Evolutionary conservation across 106 monocot species (phyloP).

Genomic region (Apostasia ramifera): DNA sequence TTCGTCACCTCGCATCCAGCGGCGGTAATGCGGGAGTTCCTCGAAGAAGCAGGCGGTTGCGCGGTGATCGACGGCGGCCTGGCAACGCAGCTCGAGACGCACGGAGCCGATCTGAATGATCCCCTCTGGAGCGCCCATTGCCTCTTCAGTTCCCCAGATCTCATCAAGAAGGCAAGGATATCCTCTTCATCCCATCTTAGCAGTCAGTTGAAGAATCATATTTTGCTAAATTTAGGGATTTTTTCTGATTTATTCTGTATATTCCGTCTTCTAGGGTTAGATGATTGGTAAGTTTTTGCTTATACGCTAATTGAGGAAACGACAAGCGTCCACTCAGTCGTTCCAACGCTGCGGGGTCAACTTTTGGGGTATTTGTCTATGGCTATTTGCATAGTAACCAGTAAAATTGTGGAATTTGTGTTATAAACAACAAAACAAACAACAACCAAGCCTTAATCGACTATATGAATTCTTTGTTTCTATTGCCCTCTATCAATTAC

Average conservation of each 20-base stretch:
- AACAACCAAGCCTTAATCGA: no score
- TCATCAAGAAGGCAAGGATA: conserved; percentile 42
- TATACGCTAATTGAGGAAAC: no score
- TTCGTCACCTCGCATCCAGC: background rate
- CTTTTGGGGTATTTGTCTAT: no score
- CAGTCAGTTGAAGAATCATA: no score
- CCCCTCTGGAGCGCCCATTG: conserved; percentile 68
- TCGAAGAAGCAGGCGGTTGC: conserved; percentile 42
- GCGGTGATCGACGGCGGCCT: conserved; percentile 81
- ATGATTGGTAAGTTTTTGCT: background rate
- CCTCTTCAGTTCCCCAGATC: conserved; percentile 53
- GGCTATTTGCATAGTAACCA: no score
- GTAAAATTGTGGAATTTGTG: no score
- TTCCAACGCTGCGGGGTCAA: no score
- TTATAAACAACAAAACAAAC: no score
- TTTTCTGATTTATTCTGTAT: background rate
- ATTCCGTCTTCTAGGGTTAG: background rate
- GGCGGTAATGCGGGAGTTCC: conserved; percentile 36
- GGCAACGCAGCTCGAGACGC: conserved; percentile 72
- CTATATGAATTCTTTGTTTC: no score
- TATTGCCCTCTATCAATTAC: no score
- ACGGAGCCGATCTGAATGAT: conserved; percentile 74
- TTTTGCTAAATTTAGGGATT: no score
- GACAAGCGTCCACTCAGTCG: no score
- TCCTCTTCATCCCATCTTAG: background rate